Evolutionary conservation across 2,329 filamentous ascomycete species (phyloP).

Genomic region (Diplodia scrobiculata): DNA sequence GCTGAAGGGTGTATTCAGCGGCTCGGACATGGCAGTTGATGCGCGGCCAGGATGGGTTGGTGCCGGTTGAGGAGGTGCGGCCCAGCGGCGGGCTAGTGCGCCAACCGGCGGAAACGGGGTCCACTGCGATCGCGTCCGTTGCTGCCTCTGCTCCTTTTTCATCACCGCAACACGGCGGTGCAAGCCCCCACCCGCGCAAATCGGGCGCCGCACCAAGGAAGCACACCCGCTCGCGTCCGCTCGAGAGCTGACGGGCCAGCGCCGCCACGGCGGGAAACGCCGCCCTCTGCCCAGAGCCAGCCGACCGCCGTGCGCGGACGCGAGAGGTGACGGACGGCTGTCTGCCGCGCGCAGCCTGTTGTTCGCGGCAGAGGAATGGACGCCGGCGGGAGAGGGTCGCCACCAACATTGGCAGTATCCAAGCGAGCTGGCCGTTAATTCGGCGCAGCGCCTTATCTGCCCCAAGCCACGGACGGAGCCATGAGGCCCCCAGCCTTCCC

Average conservation of each 20-base stretch:
- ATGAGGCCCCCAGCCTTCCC: constrained; percentile 1
- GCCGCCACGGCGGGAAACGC: neutral
- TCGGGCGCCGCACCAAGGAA: constrained; percentile 14
- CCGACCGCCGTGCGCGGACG: neutral
- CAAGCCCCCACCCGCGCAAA: neutral
- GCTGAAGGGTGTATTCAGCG: neutral
- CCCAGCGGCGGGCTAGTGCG: neutral
- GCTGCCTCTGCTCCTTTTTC: neutral
- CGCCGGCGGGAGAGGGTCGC: neutral
- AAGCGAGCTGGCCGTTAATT: constrained; percentile 28
- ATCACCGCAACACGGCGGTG: neutral
- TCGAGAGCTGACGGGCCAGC: neutral
- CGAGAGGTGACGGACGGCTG: neutral
- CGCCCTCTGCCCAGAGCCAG: neutral
- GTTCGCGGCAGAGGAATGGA: neutral
- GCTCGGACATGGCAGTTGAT: neutral
- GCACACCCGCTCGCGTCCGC: constrained; percentile 2
- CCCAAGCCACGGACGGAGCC: constrained; percentile 22
- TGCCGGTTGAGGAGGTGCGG: neutral
- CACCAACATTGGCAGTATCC: constrained; percentile 19
- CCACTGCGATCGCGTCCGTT: neutral
- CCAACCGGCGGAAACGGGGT: neutral
- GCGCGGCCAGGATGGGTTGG: constrained; percentile 1
- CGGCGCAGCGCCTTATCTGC: constrained; percentile 23
- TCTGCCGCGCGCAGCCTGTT: constrained; percentile 3